These are phyloP conservation scores for Moniliophthora roreri DNA, from an alignment of 1,284 basidiomycete species.

Conservation along the genomic window DNA sequence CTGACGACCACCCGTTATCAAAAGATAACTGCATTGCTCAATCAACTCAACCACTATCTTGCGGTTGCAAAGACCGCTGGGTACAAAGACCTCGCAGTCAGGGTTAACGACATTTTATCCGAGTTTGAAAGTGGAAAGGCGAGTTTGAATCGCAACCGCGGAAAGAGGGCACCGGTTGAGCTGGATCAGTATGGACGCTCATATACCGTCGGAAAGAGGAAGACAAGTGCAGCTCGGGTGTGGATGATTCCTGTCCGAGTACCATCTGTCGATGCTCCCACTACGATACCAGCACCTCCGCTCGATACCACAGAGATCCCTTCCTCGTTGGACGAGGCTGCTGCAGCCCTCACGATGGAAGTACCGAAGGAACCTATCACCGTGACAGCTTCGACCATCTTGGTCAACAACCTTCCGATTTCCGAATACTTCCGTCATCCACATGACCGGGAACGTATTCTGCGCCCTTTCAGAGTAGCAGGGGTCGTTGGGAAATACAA, in stretches of 20 bases:
- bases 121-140: slow-evolving; percentile 69
- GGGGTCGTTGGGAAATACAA: slow-evolving; percentile 93
- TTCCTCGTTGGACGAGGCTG: slow-evolving; percentile 2
- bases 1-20: slow-evolving; percentile 78
- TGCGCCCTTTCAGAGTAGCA: slow-evolving; percentile 83
- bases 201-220: slow-evolving; percentile 84
- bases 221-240: slow-evolving; percentile 85
- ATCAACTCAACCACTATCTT: slow-evolving; percentile 72
- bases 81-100: slow-evolving; percentile 53
- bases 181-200: slow-evolving; percentile 77
- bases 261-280: background rate
- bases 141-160: slow-evolving; percentile 51
- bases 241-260: slow-evolving; percentile 86
- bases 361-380: slow-evolving; percentile 11
- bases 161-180: slow-evolving; percentile 53
- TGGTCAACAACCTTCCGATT: slow-evolving; percentile 85
- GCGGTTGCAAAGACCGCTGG: slow-evolving; percentile 69
- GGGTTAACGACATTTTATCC: slow-evolving; percentile 54
- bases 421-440: slow-evolving; percentile 78
- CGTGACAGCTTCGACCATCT: slow-evolving; percentile 54
- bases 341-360: slow-evolving; percentile 2
- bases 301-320: background rate
- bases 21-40: slow-evolving; percentile 63
- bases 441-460: slow-evolving; percentile 77
- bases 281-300: background rate